Percentiles rank a stretch among this genome's conserved stretches.
phyloP scores from a whole-genome alignment of 306 rosid genomes.

The Rosa chinensis region DNA sequence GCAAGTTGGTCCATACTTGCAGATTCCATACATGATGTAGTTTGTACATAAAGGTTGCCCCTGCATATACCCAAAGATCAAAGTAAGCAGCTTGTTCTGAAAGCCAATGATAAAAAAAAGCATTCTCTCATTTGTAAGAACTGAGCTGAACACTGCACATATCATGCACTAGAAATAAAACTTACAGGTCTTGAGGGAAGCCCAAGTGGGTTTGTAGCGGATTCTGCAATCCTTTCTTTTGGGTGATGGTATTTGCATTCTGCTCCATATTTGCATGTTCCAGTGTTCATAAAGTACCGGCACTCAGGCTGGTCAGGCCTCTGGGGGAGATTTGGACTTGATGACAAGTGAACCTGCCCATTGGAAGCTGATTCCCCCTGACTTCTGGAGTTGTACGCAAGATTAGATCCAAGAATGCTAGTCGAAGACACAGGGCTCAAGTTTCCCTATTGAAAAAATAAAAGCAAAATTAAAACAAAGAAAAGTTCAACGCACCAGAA shows the following conservation, averaged over 20 bases:
- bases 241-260: conserved; percentile 93
- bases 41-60: conserved; percentile 80
- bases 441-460: conserved; percentile 57
- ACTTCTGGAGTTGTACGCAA: conserved; percentile 48
- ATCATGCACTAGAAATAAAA: conserved; percentile 20
- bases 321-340: conserved; percentile 59
- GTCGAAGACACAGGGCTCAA: conserved; percentile 51
- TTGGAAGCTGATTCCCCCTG: conserved; percentile 53
- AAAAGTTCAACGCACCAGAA: background rate
- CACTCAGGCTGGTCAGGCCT: conserved; percentile 92
- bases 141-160: background rate
- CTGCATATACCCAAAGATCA: conserved; percentile 41
- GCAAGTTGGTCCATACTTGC: conserved; percentile 95
- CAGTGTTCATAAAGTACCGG: conserved; percentile 76
- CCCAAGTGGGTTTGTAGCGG: conserved; percentile 56
- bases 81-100: background rate
- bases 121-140: conserved; percentile 4
- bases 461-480: conserved; percentile 15
- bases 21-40: conserved; percentile 70
- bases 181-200: conserved; percentile 94
- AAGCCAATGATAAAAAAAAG: background rate
- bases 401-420: conserved; percentile 57
- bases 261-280: conserved; percentile 85
- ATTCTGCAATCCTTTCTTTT: conserved; percentile 61
- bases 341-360: conserved; percentile 42